phyloP scores from a whole-genome alignment of 139 green algal genomes.

The Nannochloris sp. region DNA sequence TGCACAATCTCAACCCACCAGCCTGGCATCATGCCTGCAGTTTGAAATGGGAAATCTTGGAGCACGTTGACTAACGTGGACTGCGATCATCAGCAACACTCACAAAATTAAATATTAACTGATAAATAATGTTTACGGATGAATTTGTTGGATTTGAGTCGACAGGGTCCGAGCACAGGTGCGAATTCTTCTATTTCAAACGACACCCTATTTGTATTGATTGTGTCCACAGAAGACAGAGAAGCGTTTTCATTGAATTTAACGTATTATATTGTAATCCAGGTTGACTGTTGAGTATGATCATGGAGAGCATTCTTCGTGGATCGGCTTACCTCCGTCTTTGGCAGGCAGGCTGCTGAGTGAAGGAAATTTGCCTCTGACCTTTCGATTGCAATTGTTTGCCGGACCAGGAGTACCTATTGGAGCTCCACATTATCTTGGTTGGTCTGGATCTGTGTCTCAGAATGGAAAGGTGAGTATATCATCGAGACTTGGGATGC shows the following conservation, averaged over 20 bases:
- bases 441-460: background rate
- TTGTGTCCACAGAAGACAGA: too few species aligned
- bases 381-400: background rate
- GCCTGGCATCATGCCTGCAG: too few species aligned
- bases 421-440: slow-evolving; percentile 1
- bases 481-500: slow-evolving; percentile 1
- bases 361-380: background rate
- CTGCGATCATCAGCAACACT: too few species aligned
- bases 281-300: background rate
- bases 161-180: background rate
- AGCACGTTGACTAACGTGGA: too few species aligned
- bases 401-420: background rate
- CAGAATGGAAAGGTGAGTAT: background rate
- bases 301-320: background rate
- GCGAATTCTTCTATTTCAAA: background rate
- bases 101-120: too few species aligned
- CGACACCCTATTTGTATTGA: too few species aligned
- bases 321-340: background rate
- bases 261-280: too few species aligned
- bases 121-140: slow-evolving; percentile 1
- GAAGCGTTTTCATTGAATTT: too few species aligned
- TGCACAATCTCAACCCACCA: too few species aligned
- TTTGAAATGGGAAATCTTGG: too few species aligned
- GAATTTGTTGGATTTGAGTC: slow-evolving; percentile 1
- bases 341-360: background rate